Evolutionary conservation across 768 basidiomycete genomes (phyloP), one percentile per base, ranked within the genome.

Genomic region (Tylopilus sp.): DNA sequence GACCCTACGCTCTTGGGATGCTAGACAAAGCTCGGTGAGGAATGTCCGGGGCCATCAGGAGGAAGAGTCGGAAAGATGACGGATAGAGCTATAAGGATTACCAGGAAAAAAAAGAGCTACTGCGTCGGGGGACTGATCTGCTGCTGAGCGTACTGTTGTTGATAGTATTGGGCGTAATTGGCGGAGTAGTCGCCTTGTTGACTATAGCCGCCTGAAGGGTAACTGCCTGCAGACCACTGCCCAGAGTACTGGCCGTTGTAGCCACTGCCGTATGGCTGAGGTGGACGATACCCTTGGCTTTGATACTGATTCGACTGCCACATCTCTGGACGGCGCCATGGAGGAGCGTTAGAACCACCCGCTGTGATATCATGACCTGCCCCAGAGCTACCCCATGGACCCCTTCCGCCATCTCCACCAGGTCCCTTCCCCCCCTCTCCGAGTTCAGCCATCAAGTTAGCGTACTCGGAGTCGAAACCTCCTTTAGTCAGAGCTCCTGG

Each of bases 391-490:
- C 85, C 80, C 71, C 86, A 86, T 15, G 77, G 66, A 28, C 77
- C 74, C 61, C 78, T 81, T 54, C 70, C 71, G 39, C 74, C 69
- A 63, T 85, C 87, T 47, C 74, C 76, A 33, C 75, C 73, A 45
- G 74, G 72, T 43, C 82, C 79, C 53, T 75, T 77, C 43, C 74
- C 80, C 30, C 80, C 80, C 73, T 99, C 97, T 47, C 97, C 97
- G 33, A 99, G 81, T 75, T 99, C 97, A 44, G 91, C 94, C 95
- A 99, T 95, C 57, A 99, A 74, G 61, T 82, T 93, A 36, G 93
- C 93, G 63, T 98, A 98, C 74, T 99, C 97, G 12, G 94, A 95
- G 70, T 99, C 97, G 72, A 98, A 98, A 22, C 87, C 88, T 61
- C 85, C 82, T 58, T 84, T 83, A 61, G 75, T 75, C 61, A 80